These are phyloP conservation scores for Flammula alnicola DNA, from an alignment of 1,284 basidiomycete species.

Conservation along the genomic window DNA sequence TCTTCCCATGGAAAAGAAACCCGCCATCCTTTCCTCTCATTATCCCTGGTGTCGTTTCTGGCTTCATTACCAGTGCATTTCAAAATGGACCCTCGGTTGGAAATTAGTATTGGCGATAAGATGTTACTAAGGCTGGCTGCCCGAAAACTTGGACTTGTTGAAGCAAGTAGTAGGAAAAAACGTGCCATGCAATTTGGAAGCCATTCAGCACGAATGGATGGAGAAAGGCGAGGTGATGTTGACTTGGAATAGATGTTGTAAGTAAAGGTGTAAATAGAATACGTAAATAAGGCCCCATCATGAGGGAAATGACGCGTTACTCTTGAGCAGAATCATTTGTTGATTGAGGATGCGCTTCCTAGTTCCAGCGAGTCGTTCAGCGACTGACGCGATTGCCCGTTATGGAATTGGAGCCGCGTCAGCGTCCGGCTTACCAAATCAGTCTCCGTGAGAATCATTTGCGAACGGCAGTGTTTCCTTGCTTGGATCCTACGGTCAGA, in stretches of 20 bases:
- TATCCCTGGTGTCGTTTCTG: conserved; percentile 77
- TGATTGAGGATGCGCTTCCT: too few relatives aligned
- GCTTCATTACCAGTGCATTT: conserved; percentile 75
- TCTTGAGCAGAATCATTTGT: too few relatives aligned
- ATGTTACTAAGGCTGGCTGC: conserved; percentile 78
- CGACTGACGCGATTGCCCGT: too few relatives aligned
- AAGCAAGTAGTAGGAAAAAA: conserved; percentile 80
- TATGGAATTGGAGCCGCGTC: too few relatives aligned
- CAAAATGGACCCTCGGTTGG: conserved; percentile 79
- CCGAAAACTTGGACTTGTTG: conserved; percentile 66
- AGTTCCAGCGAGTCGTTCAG: too few relatives aligned
- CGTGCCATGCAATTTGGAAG: conserved; percentile 98
- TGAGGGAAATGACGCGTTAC: too few relatives aligned
- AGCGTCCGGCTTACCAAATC: too few relatives aligned
- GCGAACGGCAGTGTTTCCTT: too few relatives aligned
- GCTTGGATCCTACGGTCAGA: neutral
- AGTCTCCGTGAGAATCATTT: too few relatives aligned
- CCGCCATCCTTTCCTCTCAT: conserved; percentile 88
- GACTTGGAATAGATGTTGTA: conserved; percentile 35
- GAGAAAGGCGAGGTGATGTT: conserved; percentile 58
- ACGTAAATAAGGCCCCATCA: too few relatives aligned
- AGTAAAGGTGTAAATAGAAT: neutral
- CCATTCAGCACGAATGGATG: conserved; percentile 88
- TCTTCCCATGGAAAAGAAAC: conserved; percentile 90
- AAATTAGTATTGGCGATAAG: conserved; percentile 86